Evolutionary conservation across 2,329 filamentous ascomycete genomes (phyloP).

Genomic region (Teratosphaeriaceae sp.): DNA sequence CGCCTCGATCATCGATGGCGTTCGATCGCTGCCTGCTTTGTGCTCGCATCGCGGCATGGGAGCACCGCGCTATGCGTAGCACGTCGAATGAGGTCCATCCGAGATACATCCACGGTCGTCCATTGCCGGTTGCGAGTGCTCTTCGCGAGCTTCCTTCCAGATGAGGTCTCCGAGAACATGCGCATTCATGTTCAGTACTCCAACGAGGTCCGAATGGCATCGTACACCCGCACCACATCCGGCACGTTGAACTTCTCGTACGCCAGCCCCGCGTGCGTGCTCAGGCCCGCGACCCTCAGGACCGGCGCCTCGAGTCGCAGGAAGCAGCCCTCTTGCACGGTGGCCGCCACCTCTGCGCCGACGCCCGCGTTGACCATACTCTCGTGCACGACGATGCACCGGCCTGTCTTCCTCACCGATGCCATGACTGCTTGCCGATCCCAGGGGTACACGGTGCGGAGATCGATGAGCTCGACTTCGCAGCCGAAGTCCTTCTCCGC

Average conservation of each 20-base stretch:
- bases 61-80: no score
- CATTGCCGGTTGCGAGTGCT: no score
- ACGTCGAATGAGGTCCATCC: no score
- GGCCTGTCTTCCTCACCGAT: constrained; percentile 80
- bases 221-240: constrained; percentile 66
- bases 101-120: no score
- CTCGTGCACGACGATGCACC: constrained; percentile 85
- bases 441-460: constrained; percentile 88
- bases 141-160: no score
- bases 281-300: constrained; percentile 80
- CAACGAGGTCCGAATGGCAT: constrained; percentile 41
- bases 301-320: constrained; percentile 78
- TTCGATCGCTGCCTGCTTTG: no score
- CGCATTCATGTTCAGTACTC: no score
- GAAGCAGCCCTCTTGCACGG: constrained; percentile 84
- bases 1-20: no score
- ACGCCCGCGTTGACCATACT: constrained; percentile 86
- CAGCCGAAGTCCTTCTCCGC: constrained; percentile 70
- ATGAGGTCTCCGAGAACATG: no score
- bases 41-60: no score
- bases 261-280: constrained; percentile 69
- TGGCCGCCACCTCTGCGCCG: constrained; percentile 81
- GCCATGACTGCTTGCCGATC: constrained; percentile 72
- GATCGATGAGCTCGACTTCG: constrained; percentile 76
- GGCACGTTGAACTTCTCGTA: constrained; percentile 70